phyloP scores from a whole-genome alignment of 2,329 filamentous ascomycete species.

The Cytospora piceae region DNA sequence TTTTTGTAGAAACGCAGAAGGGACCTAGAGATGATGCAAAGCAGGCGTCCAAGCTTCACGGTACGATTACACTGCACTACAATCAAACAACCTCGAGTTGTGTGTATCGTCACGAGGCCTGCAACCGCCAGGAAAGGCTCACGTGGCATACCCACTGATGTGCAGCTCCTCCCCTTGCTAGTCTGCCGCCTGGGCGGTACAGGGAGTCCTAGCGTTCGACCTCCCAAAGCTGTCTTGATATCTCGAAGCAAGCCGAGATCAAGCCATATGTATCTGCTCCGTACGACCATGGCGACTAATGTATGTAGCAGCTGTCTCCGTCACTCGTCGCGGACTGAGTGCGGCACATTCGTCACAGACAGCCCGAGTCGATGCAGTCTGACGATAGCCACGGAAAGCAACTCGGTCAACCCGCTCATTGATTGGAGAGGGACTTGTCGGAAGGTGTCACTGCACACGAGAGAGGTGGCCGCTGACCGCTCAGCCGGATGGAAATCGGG shows the following conservation, averaged over 20 bases:
- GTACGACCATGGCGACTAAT: background rate
- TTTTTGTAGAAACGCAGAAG: background rate
- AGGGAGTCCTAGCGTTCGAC: constrained; percentile 25
- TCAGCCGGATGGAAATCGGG: constrained; percentile 22
- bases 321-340: background rate
- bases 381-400: constrained; percentile 27
- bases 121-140: constrained; percentile 27
- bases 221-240: constrained; percentile 17
- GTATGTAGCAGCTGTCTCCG: background rate
- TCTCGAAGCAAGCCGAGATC: background rate
- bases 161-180: constrained; percentile 28
- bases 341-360: constrained; percentile 12
- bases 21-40: background rate
- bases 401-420: constrained; percentile 24
- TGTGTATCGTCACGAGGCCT: constrained; percentile 25
- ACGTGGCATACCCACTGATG: constrained; percentile 31
- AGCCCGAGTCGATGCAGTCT: constrained; percentile 23
- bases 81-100: constrained; percentile 22
- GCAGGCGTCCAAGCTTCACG: constrained; percentile 1
- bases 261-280: background rate
- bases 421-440: constrained; percentile 26
- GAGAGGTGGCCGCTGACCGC: constrained; percentile 28
- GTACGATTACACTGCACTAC: background rate
- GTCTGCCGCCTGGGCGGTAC: constrained; percentile 22
- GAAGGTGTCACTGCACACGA: constrained; percentile 30